Evolutionary conservation across 805 yeast species (phyloP), one percentile per base, ranked within the genome.

Genomic region (Monosporozyma aerobia): DNA sequence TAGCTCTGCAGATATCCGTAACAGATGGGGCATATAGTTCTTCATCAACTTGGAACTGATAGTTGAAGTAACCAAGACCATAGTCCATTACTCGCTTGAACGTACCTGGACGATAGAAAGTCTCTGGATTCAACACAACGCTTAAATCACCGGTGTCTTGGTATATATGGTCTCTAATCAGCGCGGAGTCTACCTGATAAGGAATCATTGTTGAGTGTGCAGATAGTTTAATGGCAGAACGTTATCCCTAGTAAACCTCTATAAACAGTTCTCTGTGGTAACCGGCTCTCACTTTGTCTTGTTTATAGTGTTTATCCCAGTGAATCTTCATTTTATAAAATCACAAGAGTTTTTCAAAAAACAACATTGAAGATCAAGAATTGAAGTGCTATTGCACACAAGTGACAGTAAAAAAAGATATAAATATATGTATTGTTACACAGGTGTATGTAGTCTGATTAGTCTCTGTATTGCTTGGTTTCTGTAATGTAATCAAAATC

Each of bases 121-220:
- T 67, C 1, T 53, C 57, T 22, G 63, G 59, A 43, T 61, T 52
- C 49, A 69, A 54, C 11, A 68, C 69, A 19, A 53, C 54, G 5
- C 53, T 49, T n/a, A 68, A 51, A 51, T 67, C 65, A 2, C 63
- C 61, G 3, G 61, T 63, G 25, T 71, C 73, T n/a, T 63, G 58
- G 49, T 55, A 71, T 5, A 67, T 61, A 51, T 71, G 74, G 47
- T 71, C 75, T 54, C 71, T 67, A 11, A 70, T 53, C 25, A 71
- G 51, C 10, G 62, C 68, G 10, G 71, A 63, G 47, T 71, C 75
- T n/a, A 60, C 54, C 22, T 69, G 71, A 16, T 64, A 64, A 23
- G 74, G 73, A 46, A 69, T 63, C 72, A 68, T 67, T 44, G 9
- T 45, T 50, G 22, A 7, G 23, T 9, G 10, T 14, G 7, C 19